Base-by-base conservation (phyloP, 768 basidiomycete species). In the Termitomyces sp. region DNA sequence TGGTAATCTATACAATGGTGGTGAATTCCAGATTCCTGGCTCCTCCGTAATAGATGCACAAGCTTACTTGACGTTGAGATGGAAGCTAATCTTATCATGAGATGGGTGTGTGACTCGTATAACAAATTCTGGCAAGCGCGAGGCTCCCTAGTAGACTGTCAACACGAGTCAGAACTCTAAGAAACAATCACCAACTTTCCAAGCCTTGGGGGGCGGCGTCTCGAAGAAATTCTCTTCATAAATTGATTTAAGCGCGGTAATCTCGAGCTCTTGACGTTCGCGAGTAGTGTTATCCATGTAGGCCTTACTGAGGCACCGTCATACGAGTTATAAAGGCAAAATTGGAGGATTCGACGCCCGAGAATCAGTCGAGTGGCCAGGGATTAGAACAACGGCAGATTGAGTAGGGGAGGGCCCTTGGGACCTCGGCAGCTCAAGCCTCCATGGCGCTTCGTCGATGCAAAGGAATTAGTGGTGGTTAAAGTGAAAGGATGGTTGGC, bases 391-490 rank as follows among this genome's bases (percentile, higher is more conserved):
- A 70, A 70, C 64, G 72, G 68, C 60, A 78, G 73, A 76, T 78
- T 79, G 81, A 85, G 78, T 70, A 79, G 76, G 75, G 75, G 79
- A 85, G 81, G 81, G 78, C 77, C 83, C 75, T 70, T 68, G 69
- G 82, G 84, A 83, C 85, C 87, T 82, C 84, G 70, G 83, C 79
- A 77, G 73, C 84, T 90, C 87, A 90, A 85, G 84, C 81, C 70
- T 78, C 75, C 88, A 89, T 89, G 75, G 65, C 65, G 20, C 65
- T 44, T 54, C 62, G 62, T 60, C 62, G 64, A 63, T 59, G 46
- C 24, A 55, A 46, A 52, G 43, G 54, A 60, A 52, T 48, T 56
- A 24, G 36, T 48, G 49, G 56, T 45, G 49, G 56, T 45, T 54
- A 6, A 14, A 18, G 44, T 28, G 16, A 26, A 52, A 52, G 36